Percentiles rank a stretch among this genome's conserved stretches.
These are phyloP conservation scores for Cinnamomum micranthum DNA, from an alignment of 164 flowering plant species.

Conservation along the genomic window DNA sequence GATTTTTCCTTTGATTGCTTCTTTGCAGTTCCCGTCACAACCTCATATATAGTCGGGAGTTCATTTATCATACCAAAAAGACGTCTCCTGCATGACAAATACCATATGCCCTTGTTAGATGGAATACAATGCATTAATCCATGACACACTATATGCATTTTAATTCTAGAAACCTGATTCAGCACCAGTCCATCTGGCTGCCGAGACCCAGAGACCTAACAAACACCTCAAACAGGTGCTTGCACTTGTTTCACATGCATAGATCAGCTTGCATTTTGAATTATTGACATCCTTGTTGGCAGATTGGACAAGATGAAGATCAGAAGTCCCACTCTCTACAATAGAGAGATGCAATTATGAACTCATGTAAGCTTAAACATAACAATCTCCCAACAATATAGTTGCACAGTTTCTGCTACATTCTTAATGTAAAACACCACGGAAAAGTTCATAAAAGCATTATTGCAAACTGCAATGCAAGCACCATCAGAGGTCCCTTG, in stretches of 20 bases:
- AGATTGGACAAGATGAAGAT: background rate
- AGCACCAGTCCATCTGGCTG: background rate
- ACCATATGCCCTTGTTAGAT: background rate
- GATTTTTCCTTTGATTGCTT: slow-evolving; percentile 70
- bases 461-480: background rate
- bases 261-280: background rate
- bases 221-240: background rate
- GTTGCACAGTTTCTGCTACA: background rate
- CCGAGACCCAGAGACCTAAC: background rate
- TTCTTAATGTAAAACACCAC: background rate
- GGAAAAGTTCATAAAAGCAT: background rate
- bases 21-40: slow-evolving; percentile 67
- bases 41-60: slow-evolving; percentile 79
- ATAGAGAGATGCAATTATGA: background rate
- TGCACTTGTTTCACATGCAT: no score
- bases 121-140: background rate
- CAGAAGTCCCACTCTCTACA: background rate
- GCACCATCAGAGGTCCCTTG: background rate
- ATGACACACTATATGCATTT: background rate
- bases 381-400: background rate
- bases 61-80: slow-evolving; percentile 85
- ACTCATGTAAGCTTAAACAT: background rate
- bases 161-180: background rate
- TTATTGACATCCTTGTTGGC: background rate
- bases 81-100: slow-evolving; percentile 55